Conservation (phyloP, 495 filamentous ascomycete species). For the Tuber melanosporum region DNA sequence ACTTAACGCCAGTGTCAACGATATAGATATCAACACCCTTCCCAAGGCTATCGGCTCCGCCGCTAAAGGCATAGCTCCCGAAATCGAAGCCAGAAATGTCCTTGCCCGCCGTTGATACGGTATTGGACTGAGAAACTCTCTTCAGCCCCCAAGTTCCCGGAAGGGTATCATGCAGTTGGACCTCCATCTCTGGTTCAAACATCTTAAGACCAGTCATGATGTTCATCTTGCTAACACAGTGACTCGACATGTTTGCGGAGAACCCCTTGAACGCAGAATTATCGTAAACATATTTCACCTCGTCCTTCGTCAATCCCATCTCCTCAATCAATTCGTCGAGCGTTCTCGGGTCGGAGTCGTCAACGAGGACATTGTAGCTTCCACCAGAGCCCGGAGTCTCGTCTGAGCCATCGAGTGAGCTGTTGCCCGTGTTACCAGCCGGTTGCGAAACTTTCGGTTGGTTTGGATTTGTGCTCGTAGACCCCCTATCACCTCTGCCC, state of each 20-base stretch:
- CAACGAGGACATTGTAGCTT: conserved; percentile 32
- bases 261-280: conserved; percentile 49
- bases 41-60: conserved; percentile 39
- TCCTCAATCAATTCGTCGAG: conserved; percentile 33
- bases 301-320: conserved; percentile 30
- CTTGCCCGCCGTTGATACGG: conserved; percentile 26
- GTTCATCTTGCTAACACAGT: conserved; percentile 43
- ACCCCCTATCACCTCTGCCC: background rate
- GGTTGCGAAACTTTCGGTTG: background rate
- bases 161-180: conserved; percentile 31
- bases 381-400: conserved; percentile 33
- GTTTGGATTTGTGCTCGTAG: background rate
- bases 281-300: conserved; percentile 44
- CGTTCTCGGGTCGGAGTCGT: conserved; percentile 32
- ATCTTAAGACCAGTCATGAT: conserved; percentile 44
- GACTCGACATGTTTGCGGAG: conserved; percentile 42
- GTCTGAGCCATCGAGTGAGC: background rate
- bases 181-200: conserved; percentile 42
- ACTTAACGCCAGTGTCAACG: conserved; percentile 49
- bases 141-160: conserved; percentile 49
- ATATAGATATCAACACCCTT: conserved; percentile 50
- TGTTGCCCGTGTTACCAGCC: background rate
- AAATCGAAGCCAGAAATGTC: conserved; percentile 37
- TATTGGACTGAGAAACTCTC: conserved; percentile 44
- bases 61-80: conserved; percentile 45